Base-by-base conservation (phyloP, 2,329 filamentous ascomycete species). In the Xylaria hypoxylon region DNA sequence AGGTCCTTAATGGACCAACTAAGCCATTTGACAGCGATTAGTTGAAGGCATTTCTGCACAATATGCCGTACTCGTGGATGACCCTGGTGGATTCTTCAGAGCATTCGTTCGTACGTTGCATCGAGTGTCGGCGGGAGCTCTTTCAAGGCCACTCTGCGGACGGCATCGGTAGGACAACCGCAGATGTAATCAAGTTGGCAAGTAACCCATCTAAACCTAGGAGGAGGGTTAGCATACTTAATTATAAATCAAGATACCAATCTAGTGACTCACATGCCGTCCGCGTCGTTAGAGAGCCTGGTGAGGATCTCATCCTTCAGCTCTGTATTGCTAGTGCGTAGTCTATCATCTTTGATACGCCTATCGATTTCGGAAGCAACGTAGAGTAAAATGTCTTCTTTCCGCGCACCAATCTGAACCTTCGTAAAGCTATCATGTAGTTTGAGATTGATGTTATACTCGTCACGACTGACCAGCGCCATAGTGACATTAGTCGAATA, bases 321-420 rank as follows among this genome's bases (percentile, higher is more conserved):
- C 1, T 48, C 10, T 1, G 51, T 31, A 35, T 71, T 52, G 19
- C 53, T 40, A 3, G 69, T 55, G 10, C 52, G 57, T 2, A 72
- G 55, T 48, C 52, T 59, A 24, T 57, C 10, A 8, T 45, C 57
- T 45, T 52, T 26, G 0, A 65, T 60, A 17, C 69, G 62, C n/a
- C 53, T 44, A 33, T 71, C 68, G 10, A 75, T 64, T 35, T 73
- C 68, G 10, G 65, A 67, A 22, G 52, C 57, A 3, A 73, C 69
- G 17, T 72, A 75, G 8, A 67, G 35, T 19, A 59, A 50, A 5
- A 75, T 44, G 38, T 75, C 73, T 28, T 73, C 65, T 1, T 60
- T 72, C 4, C 68, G 67, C 1, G 72, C 72, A 2, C 65, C 61
- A 1, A 71, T 58, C 19, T 48, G 24, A 5, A 73, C 40, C 3